Percentiles rank a stretch among this genome's conserved stretches.
Conservation (phyloP, 176 grass and related monocot genomes). For the Triticum dicoccoides region DNA sequence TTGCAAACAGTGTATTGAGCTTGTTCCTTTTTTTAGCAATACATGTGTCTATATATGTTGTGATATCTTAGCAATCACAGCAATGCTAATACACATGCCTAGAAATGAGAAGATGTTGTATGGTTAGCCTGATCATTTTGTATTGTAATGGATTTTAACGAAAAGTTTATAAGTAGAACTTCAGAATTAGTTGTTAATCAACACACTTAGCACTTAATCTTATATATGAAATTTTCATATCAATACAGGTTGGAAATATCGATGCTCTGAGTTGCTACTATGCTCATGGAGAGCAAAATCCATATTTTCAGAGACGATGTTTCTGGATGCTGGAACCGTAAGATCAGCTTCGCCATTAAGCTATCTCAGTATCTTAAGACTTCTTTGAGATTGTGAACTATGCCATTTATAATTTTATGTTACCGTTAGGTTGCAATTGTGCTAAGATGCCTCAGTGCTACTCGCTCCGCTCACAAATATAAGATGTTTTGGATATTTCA, state of each 20-base stretch:
- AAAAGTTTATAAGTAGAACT: constrained; percentile 7
- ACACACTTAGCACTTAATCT: neutral
- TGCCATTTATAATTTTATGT: neutral
- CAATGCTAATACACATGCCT: neutral
- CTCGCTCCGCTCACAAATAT: neutral
- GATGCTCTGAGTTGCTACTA: constrained; percentile 97
- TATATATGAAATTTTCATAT: constrained; percentile 28
- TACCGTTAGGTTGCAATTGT: constrained; percentile 5
- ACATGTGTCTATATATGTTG: neutral
- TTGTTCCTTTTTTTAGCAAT: neutral
- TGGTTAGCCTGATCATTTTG: neutral
- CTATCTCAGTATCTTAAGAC: constrained; percentile 16
- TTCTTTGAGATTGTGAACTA: constrained; percentile 6
- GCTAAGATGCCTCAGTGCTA: constrained; percentile 9
- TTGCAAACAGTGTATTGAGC: neutral
- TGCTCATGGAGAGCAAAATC: constrained; percentile 91
- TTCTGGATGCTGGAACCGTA: constrained; percentile 98
- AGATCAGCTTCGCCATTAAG: constrained; percentile 32
- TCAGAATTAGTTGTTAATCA: constrained; percentile 10
- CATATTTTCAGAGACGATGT: constrained; percentile 85
- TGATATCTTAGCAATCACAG: constrained; percentile 1
- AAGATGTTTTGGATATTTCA: no score
- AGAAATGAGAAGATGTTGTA: neutral
- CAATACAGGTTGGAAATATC: constrained; percentile 77
- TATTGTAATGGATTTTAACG: neutral